These are phyloP conservation scores for Candida anutae DNA, from an alignment of 1,139 yeast genomes.

Conservation along the genomic window DNA sequence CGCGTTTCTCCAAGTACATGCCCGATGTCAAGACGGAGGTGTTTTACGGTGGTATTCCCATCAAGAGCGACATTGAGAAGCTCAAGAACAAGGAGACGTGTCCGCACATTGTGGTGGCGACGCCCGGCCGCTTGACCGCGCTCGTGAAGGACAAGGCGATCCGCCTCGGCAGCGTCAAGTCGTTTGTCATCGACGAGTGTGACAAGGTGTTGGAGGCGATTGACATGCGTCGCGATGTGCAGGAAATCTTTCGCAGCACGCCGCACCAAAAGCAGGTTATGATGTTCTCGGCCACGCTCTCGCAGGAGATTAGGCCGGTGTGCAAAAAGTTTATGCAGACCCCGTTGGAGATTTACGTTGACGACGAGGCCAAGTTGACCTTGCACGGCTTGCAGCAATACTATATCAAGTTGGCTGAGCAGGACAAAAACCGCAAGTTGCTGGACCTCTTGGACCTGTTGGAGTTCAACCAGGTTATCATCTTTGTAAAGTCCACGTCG, in stretches of 20 bases:
- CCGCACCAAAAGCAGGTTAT: constrained; percentile 98
- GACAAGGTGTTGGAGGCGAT: constrained; percentile 90
- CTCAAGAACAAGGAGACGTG: constrained; percentile 89
- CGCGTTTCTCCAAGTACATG: constrained; percentile 96
- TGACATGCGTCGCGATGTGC: constrained; percentile 98
- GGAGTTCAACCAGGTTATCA: constrained; percentile 97
- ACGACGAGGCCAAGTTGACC: constrained; percentile 95
- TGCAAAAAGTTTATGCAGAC: constrained; percentile 98
- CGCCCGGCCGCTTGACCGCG: constrained; percentile 97
- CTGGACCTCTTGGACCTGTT: constrained; percentile 88
- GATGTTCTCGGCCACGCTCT: constrained; percentile 98
- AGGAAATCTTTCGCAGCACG: constrained; percentile 94
- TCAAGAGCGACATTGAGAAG: constrained; percentile 77
- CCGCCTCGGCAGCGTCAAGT: constrained; percentile 83
- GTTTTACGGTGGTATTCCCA: constrained; percentile 93
- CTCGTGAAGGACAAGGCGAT: constrained; percentile 86
- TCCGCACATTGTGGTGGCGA: constrained; percentile 95
- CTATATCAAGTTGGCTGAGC: constrained; percentile 81
- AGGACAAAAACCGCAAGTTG: constrained; percentile 88
- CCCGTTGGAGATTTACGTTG: constrained; percentile 95
- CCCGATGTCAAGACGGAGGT: constrained; percentile 97
- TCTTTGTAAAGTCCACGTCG: constrained; percentile 85
- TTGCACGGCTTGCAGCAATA: constrained; percentile 97
- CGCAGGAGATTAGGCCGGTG: constrained; percentile 91
- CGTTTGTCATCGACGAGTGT: constrained; percentile 96